These are phyloP conservation scores for Brassica rapa DNA, from an alignment of 345 rosid genomes.

Conservation along the genomic window DNA sequence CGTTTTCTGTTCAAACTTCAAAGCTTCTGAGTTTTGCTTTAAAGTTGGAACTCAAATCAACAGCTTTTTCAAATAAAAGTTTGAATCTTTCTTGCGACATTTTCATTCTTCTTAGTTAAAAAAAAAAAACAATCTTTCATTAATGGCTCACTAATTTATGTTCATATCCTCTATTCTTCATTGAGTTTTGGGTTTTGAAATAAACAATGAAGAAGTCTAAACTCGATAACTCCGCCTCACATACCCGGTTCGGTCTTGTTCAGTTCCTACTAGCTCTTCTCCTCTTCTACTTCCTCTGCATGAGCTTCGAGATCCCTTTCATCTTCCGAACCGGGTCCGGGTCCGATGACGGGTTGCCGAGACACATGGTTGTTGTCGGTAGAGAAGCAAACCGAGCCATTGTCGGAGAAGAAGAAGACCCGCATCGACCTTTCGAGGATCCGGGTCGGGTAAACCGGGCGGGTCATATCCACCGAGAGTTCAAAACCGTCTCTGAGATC, in stretches of 20 bases:
- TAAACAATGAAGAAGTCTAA: constrained; percentile 42
- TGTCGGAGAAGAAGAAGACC: constrained; percentile 52
- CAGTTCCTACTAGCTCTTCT: constrained; percentile 59
- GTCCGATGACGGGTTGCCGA: constrained; percentile 38
- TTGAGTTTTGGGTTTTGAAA: neutral
- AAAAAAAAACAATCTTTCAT: neutral
- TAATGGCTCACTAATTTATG: neutral
- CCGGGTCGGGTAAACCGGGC: constrained; percentile 41
- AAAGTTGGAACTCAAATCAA: constrained; percentile 6
- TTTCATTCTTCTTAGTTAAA: neutral
- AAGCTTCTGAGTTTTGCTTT: neutral
- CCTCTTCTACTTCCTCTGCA: constrained; percentile 54
- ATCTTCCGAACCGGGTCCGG: constrained; percentile 50
- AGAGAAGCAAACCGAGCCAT: constrained; percentile 43
- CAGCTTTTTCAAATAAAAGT: neutral
- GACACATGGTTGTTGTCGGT: constrained; percentile 23
- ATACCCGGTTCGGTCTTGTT: constrained; percentile 53
- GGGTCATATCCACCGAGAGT: neutral
- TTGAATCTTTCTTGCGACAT: neutral
- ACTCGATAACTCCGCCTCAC: constrained; percentile 42
- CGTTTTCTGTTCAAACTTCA: neutral
- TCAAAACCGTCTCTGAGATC: constrained; percentile 53
- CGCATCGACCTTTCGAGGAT: constrained; percentile 38
- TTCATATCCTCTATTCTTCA: neutral
- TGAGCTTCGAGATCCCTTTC: constrained; percentile 71